These are phyloP conservation scores for Malus hybrid DNA, from an alignment of 331 rosid species.

Conservation along the genomic window DNA sequence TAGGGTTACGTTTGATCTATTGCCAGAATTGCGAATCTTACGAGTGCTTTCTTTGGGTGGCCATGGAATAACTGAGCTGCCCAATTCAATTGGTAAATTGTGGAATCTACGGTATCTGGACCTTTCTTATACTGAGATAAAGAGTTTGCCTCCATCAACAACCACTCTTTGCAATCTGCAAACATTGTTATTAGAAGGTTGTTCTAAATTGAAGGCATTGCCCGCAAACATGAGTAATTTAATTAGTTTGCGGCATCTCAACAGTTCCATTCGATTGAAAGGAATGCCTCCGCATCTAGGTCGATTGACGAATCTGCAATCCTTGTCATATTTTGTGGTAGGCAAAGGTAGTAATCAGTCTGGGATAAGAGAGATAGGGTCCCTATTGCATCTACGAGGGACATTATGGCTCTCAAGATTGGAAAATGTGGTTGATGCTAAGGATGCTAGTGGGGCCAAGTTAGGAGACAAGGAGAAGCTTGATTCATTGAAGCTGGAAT, in stretches of 20 bases:
- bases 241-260: background rate
- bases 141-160: background rate
- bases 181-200: background rate
- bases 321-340: background rate
- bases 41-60: background rate
- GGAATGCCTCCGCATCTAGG: background rate
- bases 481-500: background rate
- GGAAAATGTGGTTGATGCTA: background rate
- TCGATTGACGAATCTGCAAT: background rate
- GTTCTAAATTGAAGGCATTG: background rate
- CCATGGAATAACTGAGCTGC: background rate
- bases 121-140: background rate
- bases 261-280: background rate
- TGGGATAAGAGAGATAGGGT: background rate
- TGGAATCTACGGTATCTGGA: background rate
- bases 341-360: background rate
- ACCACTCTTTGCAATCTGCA: background rate
- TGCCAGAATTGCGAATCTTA: background rate
- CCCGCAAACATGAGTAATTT: background rate
- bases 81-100: background rate
- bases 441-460: background rate
- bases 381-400: slow-evolving; percentile 3
- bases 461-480: background rate
- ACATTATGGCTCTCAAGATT: slow-evolving; percentile 6
- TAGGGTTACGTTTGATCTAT: background rate